Evolutionary conservation across 1,284 basidiomycete genomes (phyloP).

Genomic region (Malassezia psittaci): DNA sequence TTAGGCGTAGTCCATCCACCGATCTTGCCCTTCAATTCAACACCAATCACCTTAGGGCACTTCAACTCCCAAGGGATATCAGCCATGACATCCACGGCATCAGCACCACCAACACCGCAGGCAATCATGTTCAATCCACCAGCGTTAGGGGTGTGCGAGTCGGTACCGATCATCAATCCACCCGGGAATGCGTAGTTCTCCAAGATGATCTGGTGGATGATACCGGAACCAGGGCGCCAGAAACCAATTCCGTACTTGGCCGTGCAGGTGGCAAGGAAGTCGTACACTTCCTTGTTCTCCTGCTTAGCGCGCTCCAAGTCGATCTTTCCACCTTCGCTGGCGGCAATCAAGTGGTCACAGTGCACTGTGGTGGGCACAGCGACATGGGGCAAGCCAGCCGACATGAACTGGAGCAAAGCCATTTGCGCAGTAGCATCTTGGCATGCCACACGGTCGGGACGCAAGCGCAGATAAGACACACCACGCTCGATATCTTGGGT

Average conservation of each 20-base stretch:
- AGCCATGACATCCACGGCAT: constrained; percentile 98
- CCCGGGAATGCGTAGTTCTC: constrained; percentile 99
- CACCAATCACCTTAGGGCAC: constrained; percentile 96
- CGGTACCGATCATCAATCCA: constrained; percentile 98
- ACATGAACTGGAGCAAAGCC: constrained; percentile 99
- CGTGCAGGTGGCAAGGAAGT: constrained; percentile 94
- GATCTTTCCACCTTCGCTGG: constrained; percentile 81
- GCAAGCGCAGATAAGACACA: constrained; percentile 46
- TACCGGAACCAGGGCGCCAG: constrained; percentile 98
- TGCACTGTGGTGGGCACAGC: constrained; percentile 85
- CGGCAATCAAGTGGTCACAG: constrained; percentile 98
- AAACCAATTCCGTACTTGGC: constrained; percentile 99
- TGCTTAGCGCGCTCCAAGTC: constrained; percentile 85
- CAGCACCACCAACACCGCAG: constrained; percentile 97
- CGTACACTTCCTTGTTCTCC: constrained; percentile 98
- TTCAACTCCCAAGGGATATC: constrained; percentile 96
- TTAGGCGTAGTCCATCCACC: constrained; percentile 95
- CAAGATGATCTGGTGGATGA: constrained; percentile 58
- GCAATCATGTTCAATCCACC: constrained; percentile 98
- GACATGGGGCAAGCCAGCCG: constrained; percentile 72
- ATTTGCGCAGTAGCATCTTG: constrained; percentile 99
- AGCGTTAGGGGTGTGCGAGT: constrained; percentile 98
- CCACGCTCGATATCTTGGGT: constrained; percentile 45
- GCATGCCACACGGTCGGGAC: constrained; percentile 73
- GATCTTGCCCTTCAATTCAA: constrained; percentile 90